phyloP scores from a whole-genome alignment of 805 yeast genomes.

The Saturnispora mendoncae region DNA sequence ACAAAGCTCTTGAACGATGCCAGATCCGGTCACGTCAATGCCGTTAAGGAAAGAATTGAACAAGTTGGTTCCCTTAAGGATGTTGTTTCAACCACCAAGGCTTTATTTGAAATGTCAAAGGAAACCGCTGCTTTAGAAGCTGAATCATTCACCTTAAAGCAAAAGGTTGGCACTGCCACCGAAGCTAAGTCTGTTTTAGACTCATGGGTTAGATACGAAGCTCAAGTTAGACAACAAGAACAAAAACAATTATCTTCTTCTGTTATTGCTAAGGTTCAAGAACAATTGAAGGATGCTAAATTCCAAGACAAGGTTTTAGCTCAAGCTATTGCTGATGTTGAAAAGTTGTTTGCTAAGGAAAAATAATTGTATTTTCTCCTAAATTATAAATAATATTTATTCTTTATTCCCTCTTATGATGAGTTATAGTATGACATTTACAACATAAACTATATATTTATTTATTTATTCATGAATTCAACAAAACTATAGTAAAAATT shows the following conservation, averaged over 20 bases:
- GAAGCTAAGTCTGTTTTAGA: slow-evolving; percentile 95
- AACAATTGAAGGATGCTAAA: slow-evolving; percentile 75
- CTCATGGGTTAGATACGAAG: slow-evolving; percentile 98
- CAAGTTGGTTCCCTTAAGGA: slow-evolving; percentile 84
- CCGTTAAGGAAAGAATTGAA: slow-evolving; percentile 87
- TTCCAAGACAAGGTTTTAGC: slow-evolving; percentile 88
- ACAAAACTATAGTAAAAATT: too few species aligned
- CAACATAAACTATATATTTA: slow-evolving; percentile 3
- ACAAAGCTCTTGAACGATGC: slow-evolving; percentile 67
- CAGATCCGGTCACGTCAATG: slow-evolving; percentile 81
- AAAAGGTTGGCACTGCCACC: slow-evolving; percentile 72
- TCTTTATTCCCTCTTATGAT: slow-evolving; percentile 8
- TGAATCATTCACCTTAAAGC: slow-evolving; percentile 86
- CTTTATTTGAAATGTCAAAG: slow-evolving; percentile 86
- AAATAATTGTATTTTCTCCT: slow-evolving; percentile 13
- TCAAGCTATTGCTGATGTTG: slow-evolving; percentile 89
- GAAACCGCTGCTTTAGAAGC: slow-evolving; percentile 97
- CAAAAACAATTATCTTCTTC: slow-evolving; percentile 84
- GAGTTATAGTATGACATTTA: slow-evolving; percentile 7
- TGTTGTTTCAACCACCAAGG: slow-evolving; percentile 85
- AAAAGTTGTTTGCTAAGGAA: slow-evolving; percentile 57
- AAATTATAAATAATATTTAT: not conserved
- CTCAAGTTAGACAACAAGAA: slow-evolving; percentile 90
- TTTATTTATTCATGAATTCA: slow-evolving; percentile 9
- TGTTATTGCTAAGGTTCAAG: slow-evolving; percentile 81